phyloP scores from a whole-genome alignment of 1,139 yeast species.

The Candida labiduridarum region DNA sequence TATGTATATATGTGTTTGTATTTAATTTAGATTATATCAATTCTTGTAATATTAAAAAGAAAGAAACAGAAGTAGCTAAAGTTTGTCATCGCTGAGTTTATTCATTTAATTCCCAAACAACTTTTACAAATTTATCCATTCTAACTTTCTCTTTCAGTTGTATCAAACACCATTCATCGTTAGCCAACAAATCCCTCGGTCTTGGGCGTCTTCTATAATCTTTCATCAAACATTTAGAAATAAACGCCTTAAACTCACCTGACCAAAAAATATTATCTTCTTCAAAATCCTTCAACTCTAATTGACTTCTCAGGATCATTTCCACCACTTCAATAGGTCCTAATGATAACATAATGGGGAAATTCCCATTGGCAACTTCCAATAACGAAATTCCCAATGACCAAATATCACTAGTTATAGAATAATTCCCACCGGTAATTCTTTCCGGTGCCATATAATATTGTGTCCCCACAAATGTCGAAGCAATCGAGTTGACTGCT shows the following conservation, averaged over 20 bases:
- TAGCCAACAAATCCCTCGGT: slow-evolving; percentile 80
- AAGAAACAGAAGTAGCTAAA: too few relatives aligned
- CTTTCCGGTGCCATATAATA: slow-evolving; percentile 99
- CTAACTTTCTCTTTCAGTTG: slow-evolving; percentile 48
- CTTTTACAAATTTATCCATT: slow-evolving; percentile 83
- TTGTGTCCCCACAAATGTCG: slow-evolving; percentile 95
- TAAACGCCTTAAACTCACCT: slow-evolving; percentile 77
- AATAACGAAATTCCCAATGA: slow-evolving; percentile 86
- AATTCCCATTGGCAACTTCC: slow-evolving; percentile 88
- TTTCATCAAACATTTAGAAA: slow-evolving; percentile 79
- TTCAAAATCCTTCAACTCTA: slow-evolving; percentile 75
- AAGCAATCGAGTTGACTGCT: slow-evolving; percentile 90
- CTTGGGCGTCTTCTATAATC: slow-evolving; percentile 81
- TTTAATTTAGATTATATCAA: background rate
- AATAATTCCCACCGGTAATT: slow-evolving; percentile 91
- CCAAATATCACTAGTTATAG: slow-evolving; percentile 96
- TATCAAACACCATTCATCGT: slow-evolving; percentile 16
- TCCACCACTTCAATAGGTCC: slow-evolving; percentile 87
- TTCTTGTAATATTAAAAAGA: background rate
- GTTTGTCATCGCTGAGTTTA: slow-evolving; percentile 17
- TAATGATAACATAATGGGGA: slow-evolving; percentile 57
- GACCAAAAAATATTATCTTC: slow-evolving; percentile 80
- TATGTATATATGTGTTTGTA: background rate
- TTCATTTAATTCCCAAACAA: slow-evolving; percentile 62
- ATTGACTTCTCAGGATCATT: slow-evolving; percentile 80